phyloP scores from a whole-genome alignment of 108 stramenopile genomes.

The Skeletonema potamos region DNA sequence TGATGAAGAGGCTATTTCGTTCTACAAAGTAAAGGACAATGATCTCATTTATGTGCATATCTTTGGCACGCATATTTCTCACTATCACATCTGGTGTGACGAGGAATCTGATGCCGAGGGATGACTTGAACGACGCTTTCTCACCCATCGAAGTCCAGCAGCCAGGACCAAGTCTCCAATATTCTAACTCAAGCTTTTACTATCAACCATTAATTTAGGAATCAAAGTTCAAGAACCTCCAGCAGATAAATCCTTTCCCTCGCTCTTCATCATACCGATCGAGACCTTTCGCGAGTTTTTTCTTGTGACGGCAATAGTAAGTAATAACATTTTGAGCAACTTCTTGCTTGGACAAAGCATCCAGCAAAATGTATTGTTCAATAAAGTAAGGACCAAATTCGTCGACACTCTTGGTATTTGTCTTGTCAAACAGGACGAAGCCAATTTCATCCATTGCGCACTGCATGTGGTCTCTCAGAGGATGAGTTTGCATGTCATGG shows the following conservation, averaged over 20 bases:
- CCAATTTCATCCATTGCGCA: constrained; percentile 51
- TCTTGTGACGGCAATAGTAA: constrained; percentile 46
- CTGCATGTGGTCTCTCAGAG: constrained; percentile 27
- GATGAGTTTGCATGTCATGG: constrained; percentile 31
- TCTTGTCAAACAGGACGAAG: constrained; percentile 50
- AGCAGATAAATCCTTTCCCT: constrained; percentile 59
- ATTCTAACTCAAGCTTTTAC: no score
- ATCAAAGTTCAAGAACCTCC: constrained; percentile 43
- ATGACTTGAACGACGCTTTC: no score
- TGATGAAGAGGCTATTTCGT: no score
- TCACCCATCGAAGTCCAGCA: no score
- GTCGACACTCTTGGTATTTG: constrained; percentile 37
- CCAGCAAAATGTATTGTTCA: constrained; percentile 47
- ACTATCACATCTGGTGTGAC: no score
- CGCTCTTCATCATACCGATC: constrained; percentile 46
- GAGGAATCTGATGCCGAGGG: no score
- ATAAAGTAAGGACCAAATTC: constrained; percentile 60
- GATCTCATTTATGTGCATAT: no score
- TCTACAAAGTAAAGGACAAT: no score
- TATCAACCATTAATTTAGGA: neutral
- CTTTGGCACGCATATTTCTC: no score
- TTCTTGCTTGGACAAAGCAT: constrained; percentile 51
- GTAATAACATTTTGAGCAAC: constrained; percentile 56
- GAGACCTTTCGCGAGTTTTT: constrained; percentile 35
- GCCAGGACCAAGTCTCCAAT: no score